Base-by-base conservation (phyloP, 2,329 filamentous ascomycete species). In the Colletotrichum zoysiae region DNA sequence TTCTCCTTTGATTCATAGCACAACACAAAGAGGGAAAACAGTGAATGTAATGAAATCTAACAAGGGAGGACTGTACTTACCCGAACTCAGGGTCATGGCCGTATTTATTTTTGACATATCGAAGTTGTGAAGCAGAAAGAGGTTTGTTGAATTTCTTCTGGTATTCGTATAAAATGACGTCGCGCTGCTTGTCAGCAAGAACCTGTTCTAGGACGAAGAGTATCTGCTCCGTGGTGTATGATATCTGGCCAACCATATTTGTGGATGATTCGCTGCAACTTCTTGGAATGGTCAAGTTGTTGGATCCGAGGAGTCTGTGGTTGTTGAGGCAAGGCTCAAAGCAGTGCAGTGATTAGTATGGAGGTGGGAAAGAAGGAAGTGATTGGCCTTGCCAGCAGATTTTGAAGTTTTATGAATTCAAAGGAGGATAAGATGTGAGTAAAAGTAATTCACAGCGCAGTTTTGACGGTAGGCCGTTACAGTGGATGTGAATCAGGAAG, bases 91-190 rank as follows among this genome's bases (percentile, higher is more conserved):
- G 80, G 48, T 83, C 81, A 48, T 77, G 79, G 0, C 82, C 82
- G 55, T 84, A 84, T 70, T 83, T 82, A 73, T 80, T 81, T 71
- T 81, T 82, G 11, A 84, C 71, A 64, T 84, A 84, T 12, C 81
- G 79, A 12, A 84, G 76, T 72, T 84, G 81, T 57, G 68, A 62
- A 38, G 53, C 30, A 14, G 78, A 78, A 60, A 83, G 74, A 0
- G 53, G 16, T 26, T 79, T 79, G 40, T 73, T 74, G 62, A 82
- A 83, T 7, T 62, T 67, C 9, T 73, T 56, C 16, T 75, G 53
- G 53, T 81, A 83, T 7, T 76, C 75, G 1, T 71, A 51, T 9
- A 74, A 73, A 50, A 82, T 81, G 14, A 75, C 74, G 1, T 61
- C 38, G 14, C 72, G 65, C 35, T 79, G 77, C 35, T 76, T 75